phyloP scores from a whole-genome alignment of 2,329 filamentous ascomycete species.

The Diplodia mutila region DNA sequence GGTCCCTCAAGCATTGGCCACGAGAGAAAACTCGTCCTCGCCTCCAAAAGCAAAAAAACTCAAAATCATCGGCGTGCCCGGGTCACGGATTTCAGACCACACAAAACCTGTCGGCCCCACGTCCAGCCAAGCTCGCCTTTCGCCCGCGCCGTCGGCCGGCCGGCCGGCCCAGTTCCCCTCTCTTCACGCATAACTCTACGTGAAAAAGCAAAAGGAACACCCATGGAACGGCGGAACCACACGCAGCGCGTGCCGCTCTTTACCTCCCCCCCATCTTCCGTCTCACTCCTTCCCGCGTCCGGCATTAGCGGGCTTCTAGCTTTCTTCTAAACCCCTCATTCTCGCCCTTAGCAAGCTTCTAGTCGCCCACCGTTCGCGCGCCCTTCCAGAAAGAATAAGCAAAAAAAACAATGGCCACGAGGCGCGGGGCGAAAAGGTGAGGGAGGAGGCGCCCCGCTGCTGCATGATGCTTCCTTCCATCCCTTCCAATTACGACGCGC shows the following conservation, averaged over 20 bases:
- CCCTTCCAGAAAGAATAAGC: background rate
- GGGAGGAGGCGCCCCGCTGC: too few species aligned
- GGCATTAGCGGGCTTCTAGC: background rate
- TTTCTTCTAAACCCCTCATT: background rate
- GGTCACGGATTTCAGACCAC: too few species aligned
- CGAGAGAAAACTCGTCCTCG: background rate
- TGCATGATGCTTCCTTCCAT: too few species aligned
- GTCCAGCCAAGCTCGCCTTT: background rate
- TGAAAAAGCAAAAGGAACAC: background rate
- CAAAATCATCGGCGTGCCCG: background rate
- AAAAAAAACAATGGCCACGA: too few species aligned
- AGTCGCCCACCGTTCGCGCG: background rate
- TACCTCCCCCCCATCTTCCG: background rate
- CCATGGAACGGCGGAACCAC: background rate
- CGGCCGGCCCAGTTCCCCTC: background rate
- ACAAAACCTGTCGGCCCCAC: too few species aligned
- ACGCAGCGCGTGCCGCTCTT: background rate
- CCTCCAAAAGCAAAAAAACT: background rate
- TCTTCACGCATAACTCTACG: background rate
- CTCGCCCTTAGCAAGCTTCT: background rate
- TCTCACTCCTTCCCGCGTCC: background rate
- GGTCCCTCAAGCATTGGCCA: background rate
- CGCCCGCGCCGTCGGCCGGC: background rate
- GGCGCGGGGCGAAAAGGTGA: too few species aligned
- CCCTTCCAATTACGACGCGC: too few species aligned